Conservation (phyloP, 805 yeast species). For the Metschnikowia gruessii region DNA sequence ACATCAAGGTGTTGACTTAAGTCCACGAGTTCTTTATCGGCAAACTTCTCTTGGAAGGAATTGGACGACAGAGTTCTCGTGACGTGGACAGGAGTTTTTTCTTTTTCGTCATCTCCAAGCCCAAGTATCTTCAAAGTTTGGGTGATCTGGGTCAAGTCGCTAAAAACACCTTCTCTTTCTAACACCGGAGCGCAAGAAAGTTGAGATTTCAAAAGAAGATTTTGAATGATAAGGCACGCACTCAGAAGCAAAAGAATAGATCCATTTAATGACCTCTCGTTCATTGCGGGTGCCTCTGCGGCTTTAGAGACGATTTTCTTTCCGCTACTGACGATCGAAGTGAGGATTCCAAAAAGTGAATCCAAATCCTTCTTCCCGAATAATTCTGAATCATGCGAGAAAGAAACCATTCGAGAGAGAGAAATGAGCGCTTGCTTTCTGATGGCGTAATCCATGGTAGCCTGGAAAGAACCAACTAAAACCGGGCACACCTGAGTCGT, state of each 20-base stretch:
- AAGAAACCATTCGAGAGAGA: slow-evolving; percentile 49
- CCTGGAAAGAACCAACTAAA: slow-evolving; percentile 62
- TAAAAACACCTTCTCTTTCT: slow-evolving; percentile 70
- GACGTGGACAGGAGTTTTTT: not conserved
- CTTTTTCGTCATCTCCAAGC: not conserved
- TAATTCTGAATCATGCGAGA: slow-evolving; percentile 33
- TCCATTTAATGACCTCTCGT: slow-evolving; percentile 3
- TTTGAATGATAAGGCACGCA: slow-evolving; percentile 47
- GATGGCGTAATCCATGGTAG: slow-evolving; percentile 65
- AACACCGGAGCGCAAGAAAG: slow-evolving; percentile 45
- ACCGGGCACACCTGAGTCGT: slow-evolving; percentile 48
- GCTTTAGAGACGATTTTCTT: slow-evolving; percentile 21
- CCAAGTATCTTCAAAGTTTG: slow-evolving; percentile 1
- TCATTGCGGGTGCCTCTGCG: not conserved
- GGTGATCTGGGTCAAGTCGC: slow-evolving; percentile 36
- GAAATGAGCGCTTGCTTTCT: slow-evolving; percentile 56
- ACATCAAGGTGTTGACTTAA: slow-evolving; percentile 1
- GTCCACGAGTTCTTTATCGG: slow-evolving; percentile 31
- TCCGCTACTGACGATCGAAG: slow-evolving; percentile 60
- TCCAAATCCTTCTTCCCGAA: slow-evolving; percentile 31
- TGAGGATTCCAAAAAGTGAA: slow-evolving; percentile 47
- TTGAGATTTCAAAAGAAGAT: slow-evolving; percentile 45
- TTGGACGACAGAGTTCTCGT: slow-evolving; percentile 1
- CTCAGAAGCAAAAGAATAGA: slow-evolving; percentile 44
- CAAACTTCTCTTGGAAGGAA: slow-evolving; percentile 21